A percentile compares a stretch with the other conserved stretches of the same genome.
phyloP scores from a whole-genome alignment of 768 basidiomycete species.

The Tylopilus vinaceipallidus region DNA sequence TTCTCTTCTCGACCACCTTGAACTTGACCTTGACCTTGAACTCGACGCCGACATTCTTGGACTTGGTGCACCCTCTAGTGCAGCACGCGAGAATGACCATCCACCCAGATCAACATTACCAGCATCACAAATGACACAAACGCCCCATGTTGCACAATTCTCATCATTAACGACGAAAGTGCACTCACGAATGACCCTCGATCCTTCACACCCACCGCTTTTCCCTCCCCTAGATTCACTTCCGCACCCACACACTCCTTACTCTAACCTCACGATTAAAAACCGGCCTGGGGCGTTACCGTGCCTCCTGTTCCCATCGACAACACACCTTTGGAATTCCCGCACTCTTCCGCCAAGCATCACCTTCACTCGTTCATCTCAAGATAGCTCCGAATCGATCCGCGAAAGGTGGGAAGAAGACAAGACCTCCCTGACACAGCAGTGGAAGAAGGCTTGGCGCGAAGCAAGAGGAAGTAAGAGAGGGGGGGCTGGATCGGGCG shows the following conservation, averaged over 20 bases:
- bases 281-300: conserved; percentile 18
- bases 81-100: not conserved
- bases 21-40: conserved; percentile 72
- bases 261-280: conserved; percentile 7
- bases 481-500: conserved; percentile 47
- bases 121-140: too few relatives aligned
- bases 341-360: conserved; percentile 34
- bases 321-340: conserved; percentile 46
- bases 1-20: conserved; percentile 73
- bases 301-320: conserved; percentile 31
- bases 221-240: conserved; percentile 48
- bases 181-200: conserved; percentile 36
- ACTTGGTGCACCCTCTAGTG: conserved; percentile 14
- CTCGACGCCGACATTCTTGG: conserved; percentile 54
- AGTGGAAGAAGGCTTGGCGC: conserved; percentile 75
- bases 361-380: conserved; percentile 19
- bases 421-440: conserved; percentile 64
- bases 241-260: conserved; percentile 12
- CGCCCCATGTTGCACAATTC: not conserved
- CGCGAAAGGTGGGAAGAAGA: conserved; percentile 67
- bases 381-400: conserved; percentile 45
- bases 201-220: conserved; percentile 58
- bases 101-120: conserved; percentile 4
- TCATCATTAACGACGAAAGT: conserved; percentile 3
- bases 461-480: conserved; percentile 69